phyloP scores from a whole-genome alignment of 306 rosid genomes.

The Citrullus mucosospermus region DNA sequence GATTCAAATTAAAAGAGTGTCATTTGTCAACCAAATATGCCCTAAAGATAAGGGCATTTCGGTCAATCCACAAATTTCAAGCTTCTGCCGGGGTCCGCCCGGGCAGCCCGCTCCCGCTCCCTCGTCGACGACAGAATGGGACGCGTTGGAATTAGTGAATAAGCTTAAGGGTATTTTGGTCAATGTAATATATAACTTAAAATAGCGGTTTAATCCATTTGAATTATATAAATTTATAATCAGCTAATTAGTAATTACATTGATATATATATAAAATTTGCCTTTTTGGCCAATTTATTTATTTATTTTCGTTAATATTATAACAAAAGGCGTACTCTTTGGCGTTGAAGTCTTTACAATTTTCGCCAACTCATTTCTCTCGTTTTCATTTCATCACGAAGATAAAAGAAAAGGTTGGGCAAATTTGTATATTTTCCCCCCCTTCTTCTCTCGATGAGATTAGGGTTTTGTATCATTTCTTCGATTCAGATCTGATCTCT shows the following conservation, averaged over 20 bases:
- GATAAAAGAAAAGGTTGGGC: neutral
- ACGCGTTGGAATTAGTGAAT: neutral
- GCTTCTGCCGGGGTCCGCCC: neutral
- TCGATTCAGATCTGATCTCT: slow-evolving; percentile 47
- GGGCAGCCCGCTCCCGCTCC: neutral
- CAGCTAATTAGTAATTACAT: neutral
- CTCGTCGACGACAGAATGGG: neutral
- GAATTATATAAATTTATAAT: neutral
- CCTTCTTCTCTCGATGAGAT: slow-evolving; percentile 15
- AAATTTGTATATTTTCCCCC: neutral
- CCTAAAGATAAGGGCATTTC: neutral
- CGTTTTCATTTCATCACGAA: neutral
- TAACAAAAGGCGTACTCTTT: neutral
- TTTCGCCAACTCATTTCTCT: slow-evolving; percentile 7
- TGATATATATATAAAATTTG: neutral
- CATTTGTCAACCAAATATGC: neutral
- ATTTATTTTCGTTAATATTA: neutral
- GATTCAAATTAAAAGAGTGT: neutral
- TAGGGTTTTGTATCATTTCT: slow-evolving; percentile 21
- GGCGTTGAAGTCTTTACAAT: neutral
- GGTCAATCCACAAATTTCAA: neutral
- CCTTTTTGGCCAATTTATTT: neutral
- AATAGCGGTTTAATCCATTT: slow-evolving; percentile 4
- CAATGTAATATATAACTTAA: neutral
- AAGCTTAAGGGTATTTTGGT: neutral